Conservation (phyloP, 179 eudicot genomes). For the Camellia oleifera region DNA sequence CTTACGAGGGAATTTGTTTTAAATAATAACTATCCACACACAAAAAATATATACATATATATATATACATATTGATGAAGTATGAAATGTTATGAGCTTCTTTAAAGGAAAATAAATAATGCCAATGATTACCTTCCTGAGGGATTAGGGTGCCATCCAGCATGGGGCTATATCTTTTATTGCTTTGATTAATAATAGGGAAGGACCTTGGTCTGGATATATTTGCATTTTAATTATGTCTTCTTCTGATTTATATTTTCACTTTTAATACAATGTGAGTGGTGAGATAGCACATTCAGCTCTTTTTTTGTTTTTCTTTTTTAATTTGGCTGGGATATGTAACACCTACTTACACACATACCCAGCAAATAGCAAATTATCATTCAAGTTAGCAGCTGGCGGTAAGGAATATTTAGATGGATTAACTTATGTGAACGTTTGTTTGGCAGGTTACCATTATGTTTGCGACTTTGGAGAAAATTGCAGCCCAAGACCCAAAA, state of each 20-base stretch:
- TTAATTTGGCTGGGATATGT: background rate
- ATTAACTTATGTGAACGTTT: slow-evolving; percentile 12
- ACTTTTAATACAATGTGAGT: background rate
- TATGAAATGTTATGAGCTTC: background rate
- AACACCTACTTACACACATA: background rate
- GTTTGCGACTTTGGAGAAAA: slow-evolving; percentile 94
- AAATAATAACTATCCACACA: background rate
- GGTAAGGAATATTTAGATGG: background rate
- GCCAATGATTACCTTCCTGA: too few relatives aligned
- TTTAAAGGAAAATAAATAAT: background rate
- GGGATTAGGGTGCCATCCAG: background rate
- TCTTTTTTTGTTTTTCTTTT: background rate
- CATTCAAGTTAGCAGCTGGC: background rate
- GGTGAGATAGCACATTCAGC: background rate
- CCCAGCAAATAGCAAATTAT: background rate
- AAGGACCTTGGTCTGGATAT: background rate
- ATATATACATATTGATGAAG: background rate
- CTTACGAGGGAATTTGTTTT: background rate
- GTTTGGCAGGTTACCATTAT: slow-evolving; percentile 73
- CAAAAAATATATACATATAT: background rate
- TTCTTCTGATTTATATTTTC: too few relatives aligned
- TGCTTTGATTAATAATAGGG: background rate
- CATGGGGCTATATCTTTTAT: background rate
- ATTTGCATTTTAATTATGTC: background rate
- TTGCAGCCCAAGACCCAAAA: slow-evolving; percentile 77